Evolutionary conservation across 1,139 yeast genomes (phyloP), one percentile per base, ranked within the genome.

Genomic region (Pneumocystis carinii): DNA sequence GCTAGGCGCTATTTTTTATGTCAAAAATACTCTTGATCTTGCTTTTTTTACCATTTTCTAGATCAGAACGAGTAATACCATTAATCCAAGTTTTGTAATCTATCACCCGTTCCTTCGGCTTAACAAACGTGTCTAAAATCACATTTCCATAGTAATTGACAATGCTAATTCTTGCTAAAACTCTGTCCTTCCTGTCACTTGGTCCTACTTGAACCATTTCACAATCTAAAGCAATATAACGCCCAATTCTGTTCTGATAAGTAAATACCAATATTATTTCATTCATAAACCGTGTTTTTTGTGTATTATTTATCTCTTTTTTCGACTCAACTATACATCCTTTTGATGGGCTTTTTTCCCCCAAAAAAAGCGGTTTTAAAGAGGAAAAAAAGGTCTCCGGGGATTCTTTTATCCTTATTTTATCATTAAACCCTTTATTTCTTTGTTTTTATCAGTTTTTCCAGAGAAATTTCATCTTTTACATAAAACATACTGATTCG

Each of bases 71-170:
- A 1, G 84, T 77, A 2, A 90, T 82, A 17, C 97, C 97, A 72
- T 94, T 85, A n/a, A 88, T 95, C 87, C 90, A 84, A 0, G 97
- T 90, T 72, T 97, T 79, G 90, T 94, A 90, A 72, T 90, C 95
- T 0, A 90, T 84, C 1, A 90, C 96, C 63, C 76, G 76, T 68
- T 85, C 90, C 53, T 77, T 75, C 1, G 97, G 97, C 67, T 77
- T 78, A 0, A 90, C 97, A 74, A 79, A 90, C 59, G 79, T 76
- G 72, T 90, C 97, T 66, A 85, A 76, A 0, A 90, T 71, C 0
- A 83, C 79, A 68, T 81, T 80, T 0, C 97, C 97, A 71, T 81
- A 85, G 71, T 79, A 88, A 72, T 90, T 89, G 3, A 90, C 96
- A 14, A 90, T 76, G 0, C 96, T 87, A 0, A 90, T 90, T 68